These are phyloP conservation scores for Entamoeba invadens DNA, from an alignment of 208 protist genomes.

Conservation along the genomic window DNA sequence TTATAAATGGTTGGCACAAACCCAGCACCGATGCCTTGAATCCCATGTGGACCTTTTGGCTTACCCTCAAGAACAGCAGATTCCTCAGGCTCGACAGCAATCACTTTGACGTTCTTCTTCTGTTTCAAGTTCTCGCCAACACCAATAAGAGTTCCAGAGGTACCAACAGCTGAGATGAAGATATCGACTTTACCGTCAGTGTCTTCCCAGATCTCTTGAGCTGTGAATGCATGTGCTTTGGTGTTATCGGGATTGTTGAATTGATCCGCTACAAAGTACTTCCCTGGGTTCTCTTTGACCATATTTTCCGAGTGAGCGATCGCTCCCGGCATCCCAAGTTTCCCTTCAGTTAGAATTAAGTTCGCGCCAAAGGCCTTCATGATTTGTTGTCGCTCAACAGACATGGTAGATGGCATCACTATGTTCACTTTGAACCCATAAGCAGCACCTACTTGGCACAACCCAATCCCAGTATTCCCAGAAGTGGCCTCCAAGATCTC, in stretches of 20 bases:
- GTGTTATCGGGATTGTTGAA: slow-evolving; percentile 6
- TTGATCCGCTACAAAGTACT: background rate
- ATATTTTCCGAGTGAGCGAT: background rate
- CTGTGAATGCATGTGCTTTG: background rate
- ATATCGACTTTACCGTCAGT: background rate
- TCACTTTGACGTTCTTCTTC: background rate
- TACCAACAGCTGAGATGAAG: slow-evolving; percentile 14
- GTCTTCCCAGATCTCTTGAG: slow-evolving; percentile 2
- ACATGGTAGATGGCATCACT: slow-evolving; percentile 9
- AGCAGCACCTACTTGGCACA: background rate
- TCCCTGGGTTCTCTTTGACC: background rate
- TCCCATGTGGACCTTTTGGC: background rate
- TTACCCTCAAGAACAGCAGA: background rate
- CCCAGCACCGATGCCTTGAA: slow-evolving; percentile 10
- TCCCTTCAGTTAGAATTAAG: background rate
- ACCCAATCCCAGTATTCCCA: slow-evolving; percentile 12
- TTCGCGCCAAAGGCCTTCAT: slow-evolving; percentile 3
- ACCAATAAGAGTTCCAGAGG: slow-evolving; percentile 12
- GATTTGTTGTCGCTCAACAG: background rate
- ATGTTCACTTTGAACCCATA: background rate
- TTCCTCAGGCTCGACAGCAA: slow-evolving; percentile 9
- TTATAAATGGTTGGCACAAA: background rate
- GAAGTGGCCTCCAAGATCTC: slow-evolving; percentile 15
- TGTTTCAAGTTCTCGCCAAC: background rate
- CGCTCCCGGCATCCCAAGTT: background rate